phyloP scores from a whole-genome alignment of 2,329 filamentous ascomycete genomes.

The Apiospora malaysiana region DNA sequence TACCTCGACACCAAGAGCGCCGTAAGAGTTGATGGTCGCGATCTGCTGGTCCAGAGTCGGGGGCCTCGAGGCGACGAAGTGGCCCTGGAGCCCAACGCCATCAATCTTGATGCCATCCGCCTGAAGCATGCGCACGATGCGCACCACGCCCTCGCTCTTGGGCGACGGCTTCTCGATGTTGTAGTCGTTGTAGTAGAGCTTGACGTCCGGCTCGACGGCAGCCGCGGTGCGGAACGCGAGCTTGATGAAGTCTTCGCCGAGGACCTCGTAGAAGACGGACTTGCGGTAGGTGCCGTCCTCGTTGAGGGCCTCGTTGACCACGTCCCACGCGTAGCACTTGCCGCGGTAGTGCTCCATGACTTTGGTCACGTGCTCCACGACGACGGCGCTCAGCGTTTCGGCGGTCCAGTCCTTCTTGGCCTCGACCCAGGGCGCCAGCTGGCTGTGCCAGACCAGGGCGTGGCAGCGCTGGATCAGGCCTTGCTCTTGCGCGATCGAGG shows the following conservation, averaged over 20 bases:
- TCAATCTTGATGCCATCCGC: conserved; percentile 53
- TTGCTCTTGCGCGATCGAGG: conserved; percentile 48
- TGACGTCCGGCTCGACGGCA: conserved; percentile 53
- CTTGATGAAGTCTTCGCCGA: conserved; percentile 59
- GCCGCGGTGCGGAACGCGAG: conserved; percentile 57
- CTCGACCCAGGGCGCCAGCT: conserved; percentile 58
- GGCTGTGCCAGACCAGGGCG: conserved; percentile 52
- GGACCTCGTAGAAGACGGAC: conserved; percentile 54
- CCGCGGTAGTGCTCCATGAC: conserved; percentile 54
- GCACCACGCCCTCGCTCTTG: conserved; percentile 43
- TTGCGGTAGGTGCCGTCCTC: conserved; percentile 57
- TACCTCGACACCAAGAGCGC: conserved; percentile 53
- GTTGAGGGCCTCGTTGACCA: conserved; percentile 63
- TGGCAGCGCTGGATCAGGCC: conserved; percentile 63
- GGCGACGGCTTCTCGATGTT: conserved; percentile 52
- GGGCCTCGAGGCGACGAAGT: conserved; percentile 52
- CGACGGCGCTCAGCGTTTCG: conserved; percentile 52
- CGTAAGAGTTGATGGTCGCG: conserved; percentile 50
- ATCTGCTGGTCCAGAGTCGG: conserved; percentile 47
- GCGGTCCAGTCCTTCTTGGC: conserved; percentile 53
- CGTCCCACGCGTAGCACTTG: conserved; percentile 61
- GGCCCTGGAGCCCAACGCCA: conserved; percentile 58
- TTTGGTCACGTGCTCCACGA: conserved; percentile 59
- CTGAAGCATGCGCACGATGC: conserved; percentile 43
- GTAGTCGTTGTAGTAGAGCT: conserved; percentile 68